Evolutionary conservation across 352 stramenopile genomes (phyloP), one percentile per base, ranked within the genome.

Genomic region (Blastocystis sp.): DNA sequence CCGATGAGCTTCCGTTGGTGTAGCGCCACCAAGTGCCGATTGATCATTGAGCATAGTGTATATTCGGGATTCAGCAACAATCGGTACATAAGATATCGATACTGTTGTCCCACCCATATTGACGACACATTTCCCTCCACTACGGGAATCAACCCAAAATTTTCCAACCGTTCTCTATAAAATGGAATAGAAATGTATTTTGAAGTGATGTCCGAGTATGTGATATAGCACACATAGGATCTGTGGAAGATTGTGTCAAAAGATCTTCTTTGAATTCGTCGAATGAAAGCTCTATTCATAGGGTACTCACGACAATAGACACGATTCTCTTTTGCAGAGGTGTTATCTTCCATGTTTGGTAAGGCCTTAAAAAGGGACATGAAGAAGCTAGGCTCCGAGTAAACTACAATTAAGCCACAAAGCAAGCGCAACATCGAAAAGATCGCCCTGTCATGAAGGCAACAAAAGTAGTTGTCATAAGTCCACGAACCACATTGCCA

Each of bases 181-280:
- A 65, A 37, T n/a, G 43, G 34, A 4, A 26, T 16, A 8, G 41
- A 26, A 20, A 85, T 64, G 24, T 65, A 47, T 0, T 13, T 2
- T 0, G 47, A n/a, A 2, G 73, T 85, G 13, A 68, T 65, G 56
- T 85, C 73, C 16, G 73, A 85, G 26, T 53, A 85, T 13, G 45
- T 68, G 3, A 59, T 59, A n/a, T 59, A 59, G 20, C 50, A 59
- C 11, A n/a, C 11, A n/a, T 59, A 13, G 50, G 20, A n/a, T 59
- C 20, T 59, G 1, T 59, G 30, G 30, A 34, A 34, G 30, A 34
- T 34, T 34, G 20, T 59, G 11, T 59, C 50, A 59, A 59, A n/a
- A 1, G 50, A 2, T 59, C 1, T n/a, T n/a, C 11, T n/a, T 59
- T n/a, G 50, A 13, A n/a, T 59, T n/a, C 11, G 50, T 59, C 11